phyloP scores from a whole-genome alignment of 2,329 filamentous ascomycete genomes.

The Nothophoma quercina region DNA sequence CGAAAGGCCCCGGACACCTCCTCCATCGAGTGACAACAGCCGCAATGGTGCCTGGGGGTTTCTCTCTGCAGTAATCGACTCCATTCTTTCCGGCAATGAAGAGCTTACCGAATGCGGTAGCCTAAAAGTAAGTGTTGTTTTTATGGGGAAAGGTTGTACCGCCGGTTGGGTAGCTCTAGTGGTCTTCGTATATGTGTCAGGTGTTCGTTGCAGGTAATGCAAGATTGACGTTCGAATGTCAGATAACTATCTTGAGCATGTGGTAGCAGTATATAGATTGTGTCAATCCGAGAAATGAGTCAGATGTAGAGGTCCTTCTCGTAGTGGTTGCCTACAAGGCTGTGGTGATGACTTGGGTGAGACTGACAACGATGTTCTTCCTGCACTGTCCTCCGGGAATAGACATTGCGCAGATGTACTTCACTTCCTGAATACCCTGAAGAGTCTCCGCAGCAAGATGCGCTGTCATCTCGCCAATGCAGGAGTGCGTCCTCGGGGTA shows the following conservation, averaged over 20 bases:
- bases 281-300: neutral
- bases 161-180: neutral
- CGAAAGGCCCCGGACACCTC: constrained; percentile 50
- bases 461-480: constrained; percentile 22
- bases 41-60: constrained; percentile 46
- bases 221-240: too few relatives aligned
- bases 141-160: too few relatives aligned
- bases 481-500: constrained; percentile 9
- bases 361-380: neutral
- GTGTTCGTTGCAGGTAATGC: too few relatives aligned
- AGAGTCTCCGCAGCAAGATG: neutral
- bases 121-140: too few relatives aligned
- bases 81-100: too few relatives aligned
- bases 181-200: neutral
- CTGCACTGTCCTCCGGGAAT: neutral
- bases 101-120: too few relatives aligned
- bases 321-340: neutral
- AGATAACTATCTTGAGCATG: too few relatives aligned
- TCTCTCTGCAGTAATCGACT: constrained; percentile 21
- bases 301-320: neutral
- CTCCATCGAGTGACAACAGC: constrained; percentile 48
- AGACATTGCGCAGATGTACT: neutral
- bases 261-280: neutral
- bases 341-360: neutral
- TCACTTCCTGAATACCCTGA: neutral